Evolutionary conservation across 2,329 filamentous ascomycete species (phyloP).

Genomic region (Clonostachys rhizophaga): DNA sequence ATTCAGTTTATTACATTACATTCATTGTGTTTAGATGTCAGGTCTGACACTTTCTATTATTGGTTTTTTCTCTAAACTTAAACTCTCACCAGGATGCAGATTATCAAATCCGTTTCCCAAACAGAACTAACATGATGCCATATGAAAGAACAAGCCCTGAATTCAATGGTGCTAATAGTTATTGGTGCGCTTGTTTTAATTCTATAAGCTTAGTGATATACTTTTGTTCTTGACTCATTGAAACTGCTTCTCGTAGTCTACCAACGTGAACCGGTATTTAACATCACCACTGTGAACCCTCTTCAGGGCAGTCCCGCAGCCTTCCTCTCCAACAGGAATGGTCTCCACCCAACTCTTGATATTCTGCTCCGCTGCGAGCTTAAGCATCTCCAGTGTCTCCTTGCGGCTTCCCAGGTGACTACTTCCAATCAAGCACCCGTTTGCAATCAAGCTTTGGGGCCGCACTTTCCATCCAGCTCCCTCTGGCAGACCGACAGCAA

Average conservation of each 20-base stretch:
- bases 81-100: no score
- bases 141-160: no score
- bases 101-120: no score
- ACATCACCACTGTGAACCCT: constrained; percentile 6
- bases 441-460: constrained; percentile 37
- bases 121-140: no score
- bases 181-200: no score
- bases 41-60: no score
- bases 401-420: constrained; percentile 33
- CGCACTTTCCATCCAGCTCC: not conserved
- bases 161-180: no score
- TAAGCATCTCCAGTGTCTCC: constrained; percentile 50
- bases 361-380: constrained; percentile 44
- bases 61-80: no score
- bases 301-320: constrained; percentile 6
- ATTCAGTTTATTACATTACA: no score
- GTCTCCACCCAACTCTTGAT: constrained; percentile 46
- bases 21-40: no score
- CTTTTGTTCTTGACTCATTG: not conserved
- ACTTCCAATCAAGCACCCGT: constrained; percentile 40
- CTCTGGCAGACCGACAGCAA: constrained; percentile 42
- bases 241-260: constrained; percentile 14
- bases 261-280: constrained; percentile 11
- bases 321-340: constrained; percentile 7
- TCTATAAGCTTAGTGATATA: no score